Evolutionary conservation across 78 protist genomes (phyloP), one percentile per base, ranked within the genome.

Genomic region (Capsaspora owczarzaki): DNA sequence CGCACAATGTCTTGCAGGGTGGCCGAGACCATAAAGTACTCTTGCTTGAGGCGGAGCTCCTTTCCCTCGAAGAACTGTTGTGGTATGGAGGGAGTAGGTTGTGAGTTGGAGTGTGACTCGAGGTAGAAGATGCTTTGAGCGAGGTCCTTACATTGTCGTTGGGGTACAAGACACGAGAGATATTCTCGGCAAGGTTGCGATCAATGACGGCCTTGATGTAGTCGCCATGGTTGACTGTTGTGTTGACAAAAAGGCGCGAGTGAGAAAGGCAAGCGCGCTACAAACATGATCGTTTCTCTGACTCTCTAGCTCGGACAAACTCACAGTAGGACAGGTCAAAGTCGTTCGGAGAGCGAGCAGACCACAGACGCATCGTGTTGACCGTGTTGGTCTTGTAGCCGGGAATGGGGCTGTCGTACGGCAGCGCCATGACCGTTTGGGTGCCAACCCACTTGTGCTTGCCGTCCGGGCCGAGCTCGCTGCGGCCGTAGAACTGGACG

Each of bases 101-200:
- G 51, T 46, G 51, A 5, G 51, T 46, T 5, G 25, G 12, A 5
- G 5, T 14, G 72, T 14, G 37, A 66, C 47, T 16, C n/a, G 23
- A 5, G 12, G 37, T 12, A 66, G n/a, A n/a, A n/a, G n/a, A n/a
- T n/a, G n/a, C n/a, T n/a, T n/a, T n/a, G n/a, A n/a, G n/a, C n/a
- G n/a, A n/a, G n/a, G n/a, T n/a, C 5, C 72, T 12, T 12, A 38
- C 79, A 76, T 89, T 89, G 89, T 94, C 97, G 84, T 96, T 95
- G 66, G 99, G 99, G 82, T 96, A 96, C 46, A 96, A 92, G 19
- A 94, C 97, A 1, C 87, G 69, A 37, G 95, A 85, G 84, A 96
- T 91, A 76, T 90, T 89, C 72, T 89, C 96, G 0, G 93, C 89
- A 16, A 79, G 76, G 83, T 93, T 95, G 74, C 87, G 81, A 43